Evolutionary conservation across 805 yeast species (phyloP).

Genomic region (Metschnikowia cubensis): DNA sequence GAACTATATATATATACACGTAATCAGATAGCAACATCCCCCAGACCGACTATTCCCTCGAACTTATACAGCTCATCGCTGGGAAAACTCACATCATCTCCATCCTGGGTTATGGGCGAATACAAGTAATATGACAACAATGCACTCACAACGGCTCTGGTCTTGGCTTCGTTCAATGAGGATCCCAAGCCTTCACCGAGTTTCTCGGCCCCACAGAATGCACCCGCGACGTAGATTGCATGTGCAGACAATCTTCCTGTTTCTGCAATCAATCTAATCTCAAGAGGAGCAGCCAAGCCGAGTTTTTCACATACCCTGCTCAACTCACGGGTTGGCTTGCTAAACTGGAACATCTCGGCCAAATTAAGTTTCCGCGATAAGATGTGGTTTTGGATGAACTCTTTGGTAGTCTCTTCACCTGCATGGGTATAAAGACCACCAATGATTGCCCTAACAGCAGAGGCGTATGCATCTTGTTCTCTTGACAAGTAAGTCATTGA

Average conservation of each 20-base stretch:
- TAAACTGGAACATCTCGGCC: slow-evolving; percentile 69
- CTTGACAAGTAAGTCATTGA: slow-evolving; percentile 28
- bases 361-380: slow-evolving; percentile 80
- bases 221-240: slow-evolving; percentile 89
- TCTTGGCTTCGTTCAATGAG: slow-evolving; percentile 84
- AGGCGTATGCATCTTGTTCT: slow-evolving; percentile 50
- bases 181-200: slow-evolving; percentile 95
- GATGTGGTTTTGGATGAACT: slow-evolving; percentile 70
- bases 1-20: slow-evolving; percentile 16
- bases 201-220: slow-evolving; percentile 75
- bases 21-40: slow-evolving; percentile 41
- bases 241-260: slow-evolving; percentile 83
- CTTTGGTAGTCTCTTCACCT: slow-evolving; percentile 59
- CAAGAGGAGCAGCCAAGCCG: slow-evolving; percentile 67
- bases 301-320: slow-evolving; percentile 73
- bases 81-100: slow-evolving; percentile 49
- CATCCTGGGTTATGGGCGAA: slow-evolving; percentile 58
- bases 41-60: slow-evolving; percentile 40
- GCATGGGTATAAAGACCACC: slow-evolving; percentile 78
- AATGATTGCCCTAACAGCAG: slow-evolving; percentile 75
- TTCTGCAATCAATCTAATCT: slow-evolving; percentile 78
- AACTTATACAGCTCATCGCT: slow-evolving; percentile 48
- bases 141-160: slow-evolving; percentile 87
- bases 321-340: slow-evolving; percentile 82
- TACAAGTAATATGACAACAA: slow-evolving; percentile 90